A percentile compares a stretch with the other conserved stretches of the same genome.
Conservation (phyloP, 176 grass and related monocot genomes). For the Eleusine indica region DNA sequence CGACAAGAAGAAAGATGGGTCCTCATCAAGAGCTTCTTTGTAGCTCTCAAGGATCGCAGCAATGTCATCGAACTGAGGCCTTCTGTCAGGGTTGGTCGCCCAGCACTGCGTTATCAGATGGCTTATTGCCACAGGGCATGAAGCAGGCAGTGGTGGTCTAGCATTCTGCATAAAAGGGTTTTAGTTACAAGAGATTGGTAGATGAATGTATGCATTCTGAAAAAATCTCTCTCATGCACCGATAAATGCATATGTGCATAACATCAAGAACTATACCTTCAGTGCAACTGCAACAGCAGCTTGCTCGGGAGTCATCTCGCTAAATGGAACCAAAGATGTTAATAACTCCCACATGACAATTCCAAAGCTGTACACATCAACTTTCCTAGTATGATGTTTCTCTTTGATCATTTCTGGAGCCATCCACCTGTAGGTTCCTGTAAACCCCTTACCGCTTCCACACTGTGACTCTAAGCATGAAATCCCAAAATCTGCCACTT, state of each 20-base stretch:
- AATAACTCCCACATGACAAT: constrained; percentile 95
- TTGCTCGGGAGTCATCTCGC: constrained; percentile 90
- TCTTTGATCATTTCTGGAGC: constrained; percentile 98
- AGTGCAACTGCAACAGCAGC: constrained; percentile 92
- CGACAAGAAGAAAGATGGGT: constrained; percentile 73
- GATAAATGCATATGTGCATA: constrained; percentile 7
- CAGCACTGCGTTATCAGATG: constrained; percentile 94
- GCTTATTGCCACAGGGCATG: constrained; percentile 86
- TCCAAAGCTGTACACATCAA: constrained; percentile 97
- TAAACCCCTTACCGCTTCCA: constrained; percentile 83
- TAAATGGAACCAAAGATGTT: constrained; percentile 85
- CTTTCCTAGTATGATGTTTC: constrained; percentile 90
- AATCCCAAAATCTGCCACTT: constrained; percentile 98
- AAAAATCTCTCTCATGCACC: not conserved
- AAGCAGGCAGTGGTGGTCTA: constrained; percentile 75
- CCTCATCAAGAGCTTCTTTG: constrained; percentile 60
- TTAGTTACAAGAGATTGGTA: constrained; percentile 8
- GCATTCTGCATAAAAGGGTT: constrained; percentile 64
- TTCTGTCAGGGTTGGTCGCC: constrained; percentile 73
- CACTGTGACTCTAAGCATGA: constrained; percentile 95
- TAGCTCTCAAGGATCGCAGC: constrained; percentile 74
- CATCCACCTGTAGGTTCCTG: constrained; percentile 97
- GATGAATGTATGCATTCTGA: not conserved
- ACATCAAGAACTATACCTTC: constrained; percentile 64
- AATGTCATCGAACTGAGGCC: constrained; percentile 84